Evolutionary conservation across 192 early-diverging fungal species (phyloP).

Genomic region (Spinellus fusiger): DNA sequence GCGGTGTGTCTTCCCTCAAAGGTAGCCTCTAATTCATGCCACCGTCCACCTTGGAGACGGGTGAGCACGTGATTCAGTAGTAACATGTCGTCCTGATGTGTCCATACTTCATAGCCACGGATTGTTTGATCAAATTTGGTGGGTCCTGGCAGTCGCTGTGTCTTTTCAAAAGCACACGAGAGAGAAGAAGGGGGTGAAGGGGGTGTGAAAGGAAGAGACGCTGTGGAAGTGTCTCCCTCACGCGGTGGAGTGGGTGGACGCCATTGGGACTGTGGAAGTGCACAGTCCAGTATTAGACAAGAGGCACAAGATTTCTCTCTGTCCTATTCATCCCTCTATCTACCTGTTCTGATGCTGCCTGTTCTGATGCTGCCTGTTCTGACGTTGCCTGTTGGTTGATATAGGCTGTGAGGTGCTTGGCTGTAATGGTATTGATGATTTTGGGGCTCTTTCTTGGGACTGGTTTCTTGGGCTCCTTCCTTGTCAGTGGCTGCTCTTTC

Average conservation of each 20-base stretch:
- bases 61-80: slow-evolving; percentile 23
- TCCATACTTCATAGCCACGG: slow-evolving; percentile 27
- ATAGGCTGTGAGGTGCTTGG: slow-evolving; percentile 14
- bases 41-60: slow-evolving; percentile 13
- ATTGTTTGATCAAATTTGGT: slow-evolving; percentile 17
- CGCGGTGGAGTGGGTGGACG: slow-evolving; percentile 14
- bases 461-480: neutral
- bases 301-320: neutral
- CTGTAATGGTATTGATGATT: neutral
- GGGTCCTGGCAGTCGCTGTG: slow-evolving; percentile 1
- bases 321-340: neutral
- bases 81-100: slow-evolving; percentile 22
- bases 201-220: neutral
- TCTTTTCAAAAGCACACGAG: neutral
- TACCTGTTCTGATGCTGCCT: neutral
- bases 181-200: slow-evolving; percentile 7
- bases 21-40: slow-evolving; percentile 18
- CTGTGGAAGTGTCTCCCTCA: neutral
- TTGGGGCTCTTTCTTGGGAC: slow-evolving; percentile 3
- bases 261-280: neutral
- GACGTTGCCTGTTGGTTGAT: slow-evolving; percentile 1
- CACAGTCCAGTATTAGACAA: too few relatives aligned
- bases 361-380: neutral
- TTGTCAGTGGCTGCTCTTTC: neutral
- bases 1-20: slow-evolving; percentile 25